phyloP scores from a whole-genome alignment of 768 basidiomycete species.

The Chalciporus chontae region DNA sequence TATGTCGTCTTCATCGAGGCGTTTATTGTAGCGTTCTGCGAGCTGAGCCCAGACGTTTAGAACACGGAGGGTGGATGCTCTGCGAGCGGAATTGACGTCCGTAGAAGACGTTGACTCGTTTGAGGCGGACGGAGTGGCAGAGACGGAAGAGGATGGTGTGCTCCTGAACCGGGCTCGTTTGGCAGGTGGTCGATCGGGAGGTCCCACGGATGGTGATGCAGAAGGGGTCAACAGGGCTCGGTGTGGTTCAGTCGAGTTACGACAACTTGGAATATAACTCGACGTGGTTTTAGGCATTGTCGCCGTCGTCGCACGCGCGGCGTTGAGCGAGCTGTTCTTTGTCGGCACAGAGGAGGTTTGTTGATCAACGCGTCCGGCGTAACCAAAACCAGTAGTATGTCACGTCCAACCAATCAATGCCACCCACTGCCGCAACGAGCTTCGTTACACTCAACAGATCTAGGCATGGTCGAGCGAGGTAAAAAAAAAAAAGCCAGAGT shows the following conservation, averaged over 20 bases:
- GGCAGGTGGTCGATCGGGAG: constrained; percentile 37
- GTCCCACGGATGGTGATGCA: constrained; percentile 27
- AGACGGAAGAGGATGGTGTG: constrained; percentile 41
- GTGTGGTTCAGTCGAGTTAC: constrained; percentile 10
- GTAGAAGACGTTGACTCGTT: constrained; percentile 27
- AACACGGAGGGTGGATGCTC: constrained; percentile 51
- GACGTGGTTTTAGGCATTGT: constrained; percentile 11
- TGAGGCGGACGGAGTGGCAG: constrained; percentile 32
- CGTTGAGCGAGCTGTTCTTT: constrained; percentile 4
- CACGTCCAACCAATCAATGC: background rate
- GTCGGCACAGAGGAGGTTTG: constrained; percentile 8
- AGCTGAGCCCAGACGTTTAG: constrained; percentile 64
- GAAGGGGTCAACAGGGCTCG: constrained; percentile 24
- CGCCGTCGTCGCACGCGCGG: constrained; percentile 1
- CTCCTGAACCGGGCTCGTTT: constrained; percentile 50
- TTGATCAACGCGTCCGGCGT: constrained; percentile 11
- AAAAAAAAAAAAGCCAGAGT: no score
- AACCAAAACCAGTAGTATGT: constrained; percentile 11
- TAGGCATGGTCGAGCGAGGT: no score
- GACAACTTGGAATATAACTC: background rate
- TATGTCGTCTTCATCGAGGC: constrained; percentile 77
- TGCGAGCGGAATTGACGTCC: constrained; percentile 52
- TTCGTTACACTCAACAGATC: no score
- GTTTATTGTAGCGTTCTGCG: constrained; percentile 61
- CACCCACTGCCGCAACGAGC: no score